Conservation (phyloP, 2,329 filamentous ascomycete species). For the Dichotomopilus funicola region DNA sequence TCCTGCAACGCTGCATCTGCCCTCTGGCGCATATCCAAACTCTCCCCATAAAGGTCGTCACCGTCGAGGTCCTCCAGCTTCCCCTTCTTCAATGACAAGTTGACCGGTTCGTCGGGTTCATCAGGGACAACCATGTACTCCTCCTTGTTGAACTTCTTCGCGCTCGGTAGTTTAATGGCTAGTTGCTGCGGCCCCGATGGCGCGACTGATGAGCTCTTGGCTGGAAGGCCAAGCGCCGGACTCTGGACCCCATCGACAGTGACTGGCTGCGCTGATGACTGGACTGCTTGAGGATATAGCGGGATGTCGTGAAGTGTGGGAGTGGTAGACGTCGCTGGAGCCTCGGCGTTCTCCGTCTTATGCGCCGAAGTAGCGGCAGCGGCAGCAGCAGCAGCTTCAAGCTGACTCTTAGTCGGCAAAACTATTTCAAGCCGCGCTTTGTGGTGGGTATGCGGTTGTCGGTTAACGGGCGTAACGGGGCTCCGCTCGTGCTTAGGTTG, state of each 20-base stretch:
- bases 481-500: constrained; percentile 17
- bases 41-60: constrained; percentile 51
- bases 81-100: constrained; percentile 47
- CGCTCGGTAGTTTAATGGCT: constrained; percentile 42
- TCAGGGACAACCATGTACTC: constrained; percentile 47
- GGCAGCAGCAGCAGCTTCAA: constrained; percentile 18
- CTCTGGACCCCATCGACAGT: constrained; percentile 15
- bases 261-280: constrained; percentile 9
- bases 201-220: constrained; percentile 11
- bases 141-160: constrained; percentile 41
- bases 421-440: constrained; percentile 41
- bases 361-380: constrained; percentile 9
- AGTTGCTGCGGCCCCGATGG: constrained; percentile 29
- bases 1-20: constrained; percentile 67
- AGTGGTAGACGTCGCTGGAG: not conserved
- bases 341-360: not conserved
- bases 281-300: not conserved
- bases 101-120: constrained; percentile 39
- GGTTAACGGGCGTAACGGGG: constrained; percentile 13
- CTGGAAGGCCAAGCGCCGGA: not conserved
- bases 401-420: constrained; percentile 39
- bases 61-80: constrained; percentile 45
- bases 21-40: constrained; percentile 73
- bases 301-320: not conserved
- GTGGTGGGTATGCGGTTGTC: constrained; percentile 31